Evolutionary conservation across 352 stramenopile genomes (phyloP).

Genomic region (Pythium aphanidermatum): DNA sequence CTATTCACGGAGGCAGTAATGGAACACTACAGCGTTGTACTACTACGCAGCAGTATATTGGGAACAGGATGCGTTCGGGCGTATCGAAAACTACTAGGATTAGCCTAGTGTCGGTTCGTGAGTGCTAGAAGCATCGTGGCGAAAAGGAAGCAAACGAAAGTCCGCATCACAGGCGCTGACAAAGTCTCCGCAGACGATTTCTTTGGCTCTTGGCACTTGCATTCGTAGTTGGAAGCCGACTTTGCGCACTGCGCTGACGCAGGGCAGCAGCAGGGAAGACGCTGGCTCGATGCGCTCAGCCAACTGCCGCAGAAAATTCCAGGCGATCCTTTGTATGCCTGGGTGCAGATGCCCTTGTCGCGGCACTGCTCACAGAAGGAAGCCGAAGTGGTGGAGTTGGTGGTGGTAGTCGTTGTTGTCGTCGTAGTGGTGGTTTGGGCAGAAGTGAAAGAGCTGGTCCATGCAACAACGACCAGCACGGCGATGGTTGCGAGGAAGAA

Average conservation of each 20-base stretch:
- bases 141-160: too few relatives aligned
- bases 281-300: constrained; percentile 30
- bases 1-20: too few relatives aligned
- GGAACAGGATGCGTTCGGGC: too few relatives aligned
- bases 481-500: neutral
- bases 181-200: too few relatives aligned
- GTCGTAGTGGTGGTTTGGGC: neutral
- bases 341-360: constrained; percentile 37
- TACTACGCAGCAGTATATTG: too few relatives aligned
- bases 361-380: constrained; percentile 51
- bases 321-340: constrained; percentile 37
- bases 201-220: constrained; percentile 14
- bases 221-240: constrained; percentile 21
- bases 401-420: neutral
- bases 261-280: constrained; percentile 46
- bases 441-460: too few relatives aligned
- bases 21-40: too few relatives aligned
- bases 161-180: too few relatives aligned
- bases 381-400: neutral
- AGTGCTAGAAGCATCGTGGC: too few relatives aligned
- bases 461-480: neutral
- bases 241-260: constrained; percentile 8
- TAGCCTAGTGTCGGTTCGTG: too few relatives aligned
- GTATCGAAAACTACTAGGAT: too few relatives aligned
- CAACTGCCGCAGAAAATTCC: constrained; percentile 50